Evolutionary conservation across 805 yeast genomes (phyloP).

Genomic region (Starmerella bombi): DNA sequence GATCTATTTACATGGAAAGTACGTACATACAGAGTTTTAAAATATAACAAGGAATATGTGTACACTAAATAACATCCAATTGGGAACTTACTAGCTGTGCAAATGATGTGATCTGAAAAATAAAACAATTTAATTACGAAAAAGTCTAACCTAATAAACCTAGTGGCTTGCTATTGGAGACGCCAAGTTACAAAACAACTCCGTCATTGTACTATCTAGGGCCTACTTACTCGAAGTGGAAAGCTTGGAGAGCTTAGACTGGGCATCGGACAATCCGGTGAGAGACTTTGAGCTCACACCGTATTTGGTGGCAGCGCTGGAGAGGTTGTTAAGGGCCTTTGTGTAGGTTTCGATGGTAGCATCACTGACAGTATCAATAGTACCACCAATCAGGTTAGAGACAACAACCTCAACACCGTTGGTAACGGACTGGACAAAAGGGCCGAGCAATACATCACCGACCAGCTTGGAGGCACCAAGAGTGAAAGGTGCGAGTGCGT

Average conservation of each 20-base stretch:
- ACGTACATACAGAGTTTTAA: too few relatives aligned
- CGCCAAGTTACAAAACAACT: too few relatives aligned
- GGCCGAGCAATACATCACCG: slow-evolving; percentile 22
- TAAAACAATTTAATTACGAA: too few relatives aligned
- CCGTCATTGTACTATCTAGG: not conserved
- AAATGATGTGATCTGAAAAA: too few relatives aligned
- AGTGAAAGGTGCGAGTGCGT: slow-evolving; percentile 12
- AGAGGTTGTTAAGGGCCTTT: slow-evolving; percentile 16
- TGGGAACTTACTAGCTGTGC: too few relatives aligned
- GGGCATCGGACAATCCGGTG: not conserved
- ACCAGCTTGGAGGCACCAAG: slow-evolving; percentile 16
- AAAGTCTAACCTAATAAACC: too few relatives aligned
- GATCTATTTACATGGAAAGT: too few relatives aligned
- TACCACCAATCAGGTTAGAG: slow-evolving; percentile 21
- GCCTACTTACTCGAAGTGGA: not conserved
- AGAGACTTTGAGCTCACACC: slow-evolving; percentile 1
- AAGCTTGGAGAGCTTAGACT: not conserved
- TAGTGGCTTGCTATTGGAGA: too few relatives aligned
- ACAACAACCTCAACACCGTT: slow-evolving; percentile 25
- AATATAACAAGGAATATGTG: too few relatives aligned
- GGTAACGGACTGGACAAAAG: slow-evolving; percentile 26
- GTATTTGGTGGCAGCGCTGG: slow-evolving; percentile 19
- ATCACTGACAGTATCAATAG: slow-evolving; percentile 19
- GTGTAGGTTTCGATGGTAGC: slow-evolving; percentile 17
- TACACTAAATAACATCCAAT: too few relatives aligned